These are phyloP conservation scores for Aleurites moluccanus DNA, from an alignment of 441 rosid species.

Conservation along the genomic window DNA sequence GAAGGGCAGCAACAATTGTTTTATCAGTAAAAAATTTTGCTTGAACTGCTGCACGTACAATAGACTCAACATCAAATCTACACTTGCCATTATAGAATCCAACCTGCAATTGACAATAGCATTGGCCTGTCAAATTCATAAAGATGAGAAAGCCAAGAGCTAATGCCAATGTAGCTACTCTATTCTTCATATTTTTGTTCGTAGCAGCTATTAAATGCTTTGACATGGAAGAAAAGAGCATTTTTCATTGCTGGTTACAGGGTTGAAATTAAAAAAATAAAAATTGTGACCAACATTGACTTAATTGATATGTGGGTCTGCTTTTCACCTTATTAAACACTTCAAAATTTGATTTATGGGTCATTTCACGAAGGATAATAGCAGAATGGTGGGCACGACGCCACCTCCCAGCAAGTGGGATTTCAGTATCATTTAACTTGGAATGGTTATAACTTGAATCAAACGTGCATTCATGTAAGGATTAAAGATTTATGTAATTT, in stretches of 20 bases:
- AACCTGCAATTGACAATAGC: conserved; percentile 31
- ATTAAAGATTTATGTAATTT: background rate
- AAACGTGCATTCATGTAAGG: conserved; percentile 4
- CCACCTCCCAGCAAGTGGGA: background rate
- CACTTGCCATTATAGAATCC: conserved; percentile 40
- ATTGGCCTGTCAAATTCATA: conserved; percentile 30
- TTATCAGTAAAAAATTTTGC: conserved; percentile 13
- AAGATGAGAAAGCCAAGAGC: conserved; percentile 30
- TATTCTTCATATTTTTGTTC: conserved; percentile 7
- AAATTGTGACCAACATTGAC: no score
- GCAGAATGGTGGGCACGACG: conserved; percentile 35
- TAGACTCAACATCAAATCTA: conserved; percentile 32
- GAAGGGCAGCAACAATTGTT: conserved; percentile 42
- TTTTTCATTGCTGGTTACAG: conserved; percentile 15
- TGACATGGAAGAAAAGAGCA: background rate
- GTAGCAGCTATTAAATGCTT: background rate
- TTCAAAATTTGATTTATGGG: no score
- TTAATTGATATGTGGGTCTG: no score
- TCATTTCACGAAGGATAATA: no score
- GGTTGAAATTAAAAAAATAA: background rate
- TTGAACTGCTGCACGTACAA: conserved; percentile 25
- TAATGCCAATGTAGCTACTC: conserved; percentile 25
- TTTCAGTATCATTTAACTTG: background rate
- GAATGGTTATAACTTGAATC: no score
- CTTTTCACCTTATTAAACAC: no score